phyloP scores from a whole-genome alignment of 495 filamentous ascomycete genomes.

The Talaromyces ruber region DNA sequence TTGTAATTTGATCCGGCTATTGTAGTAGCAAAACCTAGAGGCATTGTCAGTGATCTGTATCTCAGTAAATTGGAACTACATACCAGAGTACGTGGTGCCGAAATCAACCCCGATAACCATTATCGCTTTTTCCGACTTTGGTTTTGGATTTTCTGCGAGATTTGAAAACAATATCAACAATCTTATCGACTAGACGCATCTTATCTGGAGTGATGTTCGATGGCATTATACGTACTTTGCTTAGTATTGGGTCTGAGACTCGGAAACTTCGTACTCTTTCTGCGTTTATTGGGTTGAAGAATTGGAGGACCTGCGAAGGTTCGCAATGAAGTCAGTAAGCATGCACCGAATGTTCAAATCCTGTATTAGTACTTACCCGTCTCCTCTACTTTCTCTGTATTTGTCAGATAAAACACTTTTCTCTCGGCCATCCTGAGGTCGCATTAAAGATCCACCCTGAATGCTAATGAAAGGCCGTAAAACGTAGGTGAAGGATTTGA shows the following conservation, averaged over 20 bases:
- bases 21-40: neutral
- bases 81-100: constrained; percentile 27
- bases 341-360: neutral
- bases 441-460: neutral
- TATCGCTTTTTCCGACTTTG: neutral
- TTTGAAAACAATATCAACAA: neutral
- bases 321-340: neutral
- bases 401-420: neutral
- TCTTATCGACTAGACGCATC: no score
- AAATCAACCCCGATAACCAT: constrained; percentile 29
- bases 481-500: neutral
- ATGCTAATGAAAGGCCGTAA: neutral
- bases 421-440: neutral
- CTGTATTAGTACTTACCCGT: neutral
- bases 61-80: neutral
- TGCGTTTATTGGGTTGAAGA: neutral
- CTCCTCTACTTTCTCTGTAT: neutral
- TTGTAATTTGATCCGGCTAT: neutral
- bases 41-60: neutral
- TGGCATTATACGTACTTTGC: neutral
- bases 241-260: neutral
- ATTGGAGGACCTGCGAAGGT: neutral
- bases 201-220: neutral
- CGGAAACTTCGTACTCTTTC: neutral
- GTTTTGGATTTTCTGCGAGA: neutral